Base-by-base conservation (phyloP, 1,284 basidiomycete genomes). In the Ceratobasidium sp. region DNA sequence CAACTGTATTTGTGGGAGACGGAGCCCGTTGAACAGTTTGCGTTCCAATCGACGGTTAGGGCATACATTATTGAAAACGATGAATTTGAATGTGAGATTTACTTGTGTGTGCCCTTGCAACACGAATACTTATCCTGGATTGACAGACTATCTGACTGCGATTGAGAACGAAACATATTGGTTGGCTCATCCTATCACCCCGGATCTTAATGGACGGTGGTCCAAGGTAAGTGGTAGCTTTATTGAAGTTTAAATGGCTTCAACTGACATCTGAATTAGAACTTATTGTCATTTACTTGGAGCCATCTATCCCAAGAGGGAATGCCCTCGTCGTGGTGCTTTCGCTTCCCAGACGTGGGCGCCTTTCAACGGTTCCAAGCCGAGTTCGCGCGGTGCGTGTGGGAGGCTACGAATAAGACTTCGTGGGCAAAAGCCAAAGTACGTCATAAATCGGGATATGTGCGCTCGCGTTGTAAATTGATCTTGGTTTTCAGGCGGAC, bases 391-490 rank as follows among this genome's bases (percentile, higher is more conserved):
- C 87, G 85, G 75, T 89, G 88, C 74, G 81, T 93, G 76, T 98
- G 95, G 93, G 93, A 98, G 82, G 87, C 87, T 9, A 83, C 92
- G 71, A 92, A 98, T 82, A 86, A 89, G 75, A 84, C 85, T 38
- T 84, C 88, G 9, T 98, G 93, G 89, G 84, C 83, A 57, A 98
- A 97, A 80, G 88, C 89, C 54, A 95, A 96, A 87, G 92, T 90
- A 75, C n/a, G 82, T 67, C 3, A 21, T 4, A 41, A 8, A 38
- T 41, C 38, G 43, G 16, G 35, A 18, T 35, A 47, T 58, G 32
- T 21, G 38, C 23, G 35, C 26, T 21, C 41, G 26, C 35, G 41
- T 14, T 38, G 26, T 18, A 47, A 32, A 7, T 32, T 61, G 21
- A 58, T 41, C 32, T 47, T 30, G n/a, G 18, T 38, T 57, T 46